These are phyloP conservation scores for Coffea humblotiana DNA, from an alignment of 305 asterid species.

Conservation along the genomic window DNA sequence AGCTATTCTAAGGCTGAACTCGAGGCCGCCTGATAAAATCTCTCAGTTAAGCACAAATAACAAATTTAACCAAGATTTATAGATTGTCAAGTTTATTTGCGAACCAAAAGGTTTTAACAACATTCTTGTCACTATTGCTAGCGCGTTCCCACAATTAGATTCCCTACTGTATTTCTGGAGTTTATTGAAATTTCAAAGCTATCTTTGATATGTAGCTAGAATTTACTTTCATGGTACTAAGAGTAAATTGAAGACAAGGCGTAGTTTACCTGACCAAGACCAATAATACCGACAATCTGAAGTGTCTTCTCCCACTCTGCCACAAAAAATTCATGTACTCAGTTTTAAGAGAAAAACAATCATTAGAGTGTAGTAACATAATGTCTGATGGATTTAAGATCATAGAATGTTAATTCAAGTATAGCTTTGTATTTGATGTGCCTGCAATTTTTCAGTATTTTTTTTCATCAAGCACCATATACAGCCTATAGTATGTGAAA, in stretches of 20 bases:
- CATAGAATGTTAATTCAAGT: not conserved
- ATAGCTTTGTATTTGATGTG: not conserved
- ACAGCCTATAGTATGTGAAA: not conserved
- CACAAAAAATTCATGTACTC: conserved; percentile 20
- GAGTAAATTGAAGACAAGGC: conserved; percentile 19
- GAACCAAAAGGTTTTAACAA: not conserved
- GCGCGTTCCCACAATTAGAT: not conserved
- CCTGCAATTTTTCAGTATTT: not conserved
- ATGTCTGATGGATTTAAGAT: not conserved
- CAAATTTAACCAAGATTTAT: not conserved
- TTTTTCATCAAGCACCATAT: not conserved
- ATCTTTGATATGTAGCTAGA: not conserved
- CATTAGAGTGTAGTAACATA: not conserved
- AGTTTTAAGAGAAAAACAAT: conserved; percentile 14
- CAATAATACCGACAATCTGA: conserved; percentile 64
- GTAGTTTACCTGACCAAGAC: conserved; percentile 60
- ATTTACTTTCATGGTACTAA: not conserved
- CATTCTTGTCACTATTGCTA: not conserved
- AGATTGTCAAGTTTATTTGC: not conserved
- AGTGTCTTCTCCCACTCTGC: conserved; percentile 91
- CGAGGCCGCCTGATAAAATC: not conserved
- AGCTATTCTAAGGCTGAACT: not conserved
- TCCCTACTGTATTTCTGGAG: not conserved
- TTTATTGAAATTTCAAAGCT: not conserved
- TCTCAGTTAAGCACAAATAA: not conserved